phyloP scores from a whole-genome alignment of 1,139 yeast genomes.

The Saccharomycopsis phalli region DNA sequence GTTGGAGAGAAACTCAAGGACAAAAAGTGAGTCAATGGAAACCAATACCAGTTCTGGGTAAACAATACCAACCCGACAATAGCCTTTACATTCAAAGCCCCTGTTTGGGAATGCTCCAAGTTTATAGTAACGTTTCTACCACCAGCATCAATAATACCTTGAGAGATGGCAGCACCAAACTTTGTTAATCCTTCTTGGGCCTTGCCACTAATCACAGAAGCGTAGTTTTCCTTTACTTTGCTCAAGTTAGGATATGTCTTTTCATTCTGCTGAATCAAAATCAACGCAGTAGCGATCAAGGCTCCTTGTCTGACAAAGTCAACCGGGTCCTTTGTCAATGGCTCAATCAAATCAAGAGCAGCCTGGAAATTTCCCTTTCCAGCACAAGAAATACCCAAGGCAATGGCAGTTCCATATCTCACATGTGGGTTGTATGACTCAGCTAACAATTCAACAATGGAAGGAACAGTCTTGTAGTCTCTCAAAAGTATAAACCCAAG shows the following conservation, averaged over 20 bases:
- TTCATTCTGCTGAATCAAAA: slow-evolving; percentile 89
- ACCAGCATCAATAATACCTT: slow-evolving; percentile 98
- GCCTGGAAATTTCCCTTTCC: slow-evolving; percentile 75
- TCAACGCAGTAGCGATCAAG: slow-evolving; percentile 84
- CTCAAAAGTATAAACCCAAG: slow-evolving; percentile 87
- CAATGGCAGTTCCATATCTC: slow-evolving; percentile 96
- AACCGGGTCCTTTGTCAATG: slow-evolving; percentile 86
- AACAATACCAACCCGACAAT: slow-evolving; percentile 88
- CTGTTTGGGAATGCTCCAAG: slow-evolving; percentile 83
- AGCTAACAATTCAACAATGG: slow-evolving; percentile 84
- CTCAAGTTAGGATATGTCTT: slow-evolving; percentile 73
- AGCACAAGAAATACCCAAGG: slow-evolving; percentile 94
- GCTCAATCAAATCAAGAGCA: slow-evolving; percentile 88
- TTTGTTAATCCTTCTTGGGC: slow-evolving; percentile 96
- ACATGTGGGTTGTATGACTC: slow-evolving; percentile 98
- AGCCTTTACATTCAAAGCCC: slow-evolving; percentile 82
- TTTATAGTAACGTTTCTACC: slow-evolving; percentile 96
- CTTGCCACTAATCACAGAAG: slow-evolving; percentile 71
- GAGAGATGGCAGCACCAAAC: slow-evolving; percentile 95
- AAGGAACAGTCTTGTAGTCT: slow-evolving; percentile 89
- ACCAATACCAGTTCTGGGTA: slow-evolving; percentile 98
- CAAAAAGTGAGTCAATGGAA: slow-evolving; percentile 89
- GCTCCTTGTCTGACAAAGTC: slow-evolving; percentile 99
- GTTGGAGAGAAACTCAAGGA: slow-evolving; percentile 92
- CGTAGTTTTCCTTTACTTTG: slow-evolving; percentile 63